Conservation (phyloP, 495 filamentous ascomycete genomes). For the Penicillium manginii region DNA sequence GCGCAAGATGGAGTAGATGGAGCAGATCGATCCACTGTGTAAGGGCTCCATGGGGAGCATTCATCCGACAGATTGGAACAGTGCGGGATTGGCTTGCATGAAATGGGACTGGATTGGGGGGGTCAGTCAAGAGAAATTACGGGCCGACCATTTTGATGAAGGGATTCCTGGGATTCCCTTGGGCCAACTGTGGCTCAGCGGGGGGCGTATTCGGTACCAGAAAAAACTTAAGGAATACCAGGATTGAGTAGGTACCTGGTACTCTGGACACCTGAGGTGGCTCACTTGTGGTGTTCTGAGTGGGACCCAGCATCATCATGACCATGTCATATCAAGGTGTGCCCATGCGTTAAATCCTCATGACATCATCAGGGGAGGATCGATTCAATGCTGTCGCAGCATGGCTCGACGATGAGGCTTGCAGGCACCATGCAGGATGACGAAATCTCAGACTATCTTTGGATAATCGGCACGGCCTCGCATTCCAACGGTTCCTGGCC, state of each 20-base stretch:
- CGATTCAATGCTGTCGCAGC: background rate
- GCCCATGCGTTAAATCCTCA: background rate
- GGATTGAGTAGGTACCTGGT: background rate
- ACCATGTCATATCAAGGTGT: background rate
- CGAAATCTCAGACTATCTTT: background rate
- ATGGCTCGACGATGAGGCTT: background rate
- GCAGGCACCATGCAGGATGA: slow-evolving; percentile 2
- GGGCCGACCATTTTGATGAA: background rate
- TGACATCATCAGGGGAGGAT: background rate
- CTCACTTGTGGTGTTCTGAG: too few relatives aligned
- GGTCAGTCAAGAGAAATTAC: background rate
- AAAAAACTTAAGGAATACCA: background rate
- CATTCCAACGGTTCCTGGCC: slow-evolving; percentile 4
- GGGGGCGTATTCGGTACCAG: slow-evolving; percentile 8
- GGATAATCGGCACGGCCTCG: background rate
- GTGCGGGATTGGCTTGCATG: background rate
- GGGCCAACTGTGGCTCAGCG: slow-evolving; percentile 6
- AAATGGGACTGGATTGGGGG: background rate
- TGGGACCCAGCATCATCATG: background rate
- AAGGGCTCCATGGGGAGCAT: background rate
- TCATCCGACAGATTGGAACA: background rate
- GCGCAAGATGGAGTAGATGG: background rate
- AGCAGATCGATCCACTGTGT: background rate
- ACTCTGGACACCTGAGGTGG: background rate
- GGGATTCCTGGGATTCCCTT: background rate